Percentiles rank a stretch among this genome's conserved stretches.
These are phyloP conservation scores for Cudoniella acicularis DNA, from an alignment of 495 filamentous ascomycete species.

Conservation along the genomic window DNA sequence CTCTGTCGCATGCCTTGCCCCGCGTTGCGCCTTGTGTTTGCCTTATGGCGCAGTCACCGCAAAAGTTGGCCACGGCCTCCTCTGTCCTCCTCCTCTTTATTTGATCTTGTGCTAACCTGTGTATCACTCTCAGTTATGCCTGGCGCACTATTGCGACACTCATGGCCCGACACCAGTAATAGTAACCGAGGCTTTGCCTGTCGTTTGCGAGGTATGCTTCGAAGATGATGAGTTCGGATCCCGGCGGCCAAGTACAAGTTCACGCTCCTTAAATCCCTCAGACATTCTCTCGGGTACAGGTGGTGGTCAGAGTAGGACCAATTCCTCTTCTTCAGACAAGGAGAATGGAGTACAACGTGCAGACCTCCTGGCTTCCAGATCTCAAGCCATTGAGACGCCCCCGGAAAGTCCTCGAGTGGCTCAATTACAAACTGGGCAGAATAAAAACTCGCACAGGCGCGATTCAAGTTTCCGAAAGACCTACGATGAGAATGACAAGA, in stretches of 20 bases:
- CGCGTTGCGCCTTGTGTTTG: conserved; percentile 8
- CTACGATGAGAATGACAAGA: conserved; percentile 53
- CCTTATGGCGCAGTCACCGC: conserved; percentile 9
- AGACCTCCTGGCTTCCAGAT: neutral
- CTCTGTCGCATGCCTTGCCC: conserved; percentile 7
- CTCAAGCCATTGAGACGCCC: conserved; percentile 46
- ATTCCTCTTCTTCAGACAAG: conserved; percentile 24
- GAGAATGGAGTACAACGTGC: conserved; percentile 12
- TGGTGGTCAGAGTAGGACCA: conserved; percentile 11
- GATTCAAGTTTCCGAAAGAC: conserved; percentile 49
- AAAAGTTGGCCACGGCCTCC: neutral
- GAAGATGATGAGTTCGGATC: conserved; percentile 33
- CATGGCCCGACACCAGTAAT: conserved; percentile 94
- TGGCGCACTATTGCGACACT: conserved; percentile 95
- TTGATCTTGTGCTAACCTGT: conserved; percentile 4
- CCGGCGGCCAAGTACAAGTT: conserved; percentile 20
- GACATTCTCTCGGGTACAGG: conserved; percentile 3
- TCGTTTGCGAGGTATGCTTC: conserved; percentile 72
- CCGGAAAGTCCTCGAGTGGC: conserved; percentile 55
- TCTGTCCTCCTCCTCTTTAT: neutral
- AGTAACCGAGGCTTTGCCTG: conserved; percentile 83
- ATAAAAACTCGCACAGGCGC: conserved; percentile 33
- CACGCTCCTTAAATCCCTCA: conserved; percentile 15
- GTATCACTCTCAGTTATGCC: conserved; percentile 62
- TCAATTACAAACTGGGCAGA: conserved; percentile 23